phyloP scores from a whole-genome alignment of 257 asterid species.

The Nicotiana tabacum region DNA sequence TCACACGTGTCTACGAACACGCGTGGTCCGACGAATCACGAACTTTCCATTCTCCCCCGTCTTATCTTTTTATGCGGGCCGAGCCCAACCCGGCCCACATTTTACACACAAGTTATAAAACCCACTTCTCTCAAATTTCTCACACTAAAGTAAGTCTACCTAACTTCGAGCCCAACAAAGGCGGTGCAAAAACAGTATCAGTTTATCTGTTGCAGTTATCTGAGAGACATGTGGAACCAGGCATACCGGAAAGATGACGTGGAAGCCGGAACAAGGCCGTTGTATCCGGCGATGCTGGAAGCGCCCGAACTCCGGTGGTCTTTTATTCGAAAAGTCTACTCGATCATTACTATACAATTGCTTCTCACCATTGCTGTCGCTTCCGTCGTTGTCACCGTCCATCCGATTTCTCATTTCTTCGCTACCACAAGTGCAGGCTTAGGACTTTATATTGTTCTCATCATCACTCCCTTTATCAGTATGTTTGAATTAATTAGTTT shows the following conservation, averaged over 20 bases:
- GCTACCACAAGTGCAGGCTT: constrained; percentile 48
- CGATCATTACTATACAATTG: constrained; percentile 52
- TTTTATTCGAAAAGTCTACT: constrained; percentile 65
- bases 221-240: constrained; percentile 35
- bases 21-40: constrained; percentile 9
- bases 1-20: not conserved
- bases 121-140: not conserved
- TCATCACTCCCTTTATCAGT: constrained; percentile 59
- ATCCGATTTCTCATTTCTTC: constrained; percentile 49
- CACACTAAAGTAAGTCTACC: not conserved
- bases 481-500: not conserved
- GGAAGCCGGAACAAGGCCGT: constrained; percentile 37
- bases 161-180: not conserved
- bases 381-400: constrained; percentile 44
- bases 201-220: not conserved
- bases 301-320: constrained; percentile 72
- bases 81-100: not conserved
- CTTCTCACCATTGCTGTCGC: constrained; percentile 62
- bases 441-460: constrained; percentile 51
- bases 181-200: not conserved
- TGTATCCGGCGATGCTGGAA: constrained; percentile 72
- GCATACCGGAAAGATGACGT: constrained; percentile 47
- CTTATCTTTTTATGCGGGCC: not conserved
- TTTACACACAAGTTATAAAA: not conserved
- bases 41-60: not conserved